A percentile compares a stretch with the other conserved stretches of the same genome.
These are phyloP conservation scores for Corynascus novoguineensis DNA, from an alignment of 495 filamentous ascomycete genomes.

Conservation along the genomic window DNA sequence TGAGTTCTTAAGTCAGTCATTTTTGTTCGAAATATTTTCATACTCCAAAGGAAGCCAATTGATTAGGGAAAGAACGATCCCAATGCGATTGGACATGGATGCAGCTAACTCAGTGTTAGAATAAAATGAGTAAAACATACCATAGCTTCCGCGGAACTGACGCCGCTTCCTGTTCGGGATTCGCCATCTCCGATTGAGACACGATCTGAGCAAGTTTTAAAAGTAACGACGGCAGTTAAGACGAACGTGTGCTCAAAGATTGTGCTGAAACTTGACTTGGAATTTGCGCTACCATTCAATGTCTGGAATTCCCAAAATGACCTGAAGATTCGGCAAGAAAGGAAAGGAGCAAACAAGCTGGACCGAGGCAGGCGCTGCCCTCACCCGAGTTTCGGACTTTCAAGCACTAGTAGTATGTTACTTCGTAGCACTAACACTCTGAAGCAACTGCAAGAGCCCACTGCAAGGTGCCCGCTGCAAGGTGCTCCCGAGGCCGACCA, in stretches of 20 bases:
- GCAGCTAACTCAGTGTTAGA: too few species aligned
- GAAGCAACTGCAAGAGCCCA: too few species aligned
- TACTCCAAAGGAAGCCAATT: not conserved
- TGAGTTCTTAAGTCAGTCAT: not conserved
- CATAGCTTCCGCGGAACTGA: constrained; percentile 45
- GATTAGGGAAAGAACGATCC: too few species aligned
- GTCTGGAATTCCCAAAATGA: not conserved
- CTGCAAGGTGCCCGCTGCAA: too few species aligned
- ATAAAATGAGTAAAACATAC: too few species aligned
- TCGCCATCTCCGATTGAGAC: constrained; percentile 2
- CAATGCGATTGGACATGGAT: too few species aligned
- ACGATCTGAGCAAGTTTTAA: not conserved
- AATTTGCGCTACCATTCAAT: too few species aligned
- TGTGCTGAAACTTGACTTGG: not conserved
- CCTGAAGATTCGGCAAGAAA: not conserved
- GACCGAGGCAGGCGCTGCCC: constrained; percentile 9
- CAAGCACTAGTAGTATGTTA: not conserved
- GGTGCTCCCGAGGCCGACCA: not conserved
- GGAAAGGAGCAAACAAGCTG: not conserved
- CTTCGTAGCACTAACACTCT: not conserved
- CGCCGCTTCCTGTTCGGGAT: not conserved
- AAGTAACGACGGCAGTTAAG: too few species aligned
- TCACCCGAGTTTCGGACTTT: too few species aligned
- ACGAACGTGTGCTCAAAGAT: not conserved
- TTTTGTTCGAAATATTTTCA: not conserved